A percentile compares a stretch with the other conserved stretches of the same genome.
Conservation (phyloP, 2,329 filamentous ascomycete genomes). For the Emericellopsis cladophorae region DNA sequence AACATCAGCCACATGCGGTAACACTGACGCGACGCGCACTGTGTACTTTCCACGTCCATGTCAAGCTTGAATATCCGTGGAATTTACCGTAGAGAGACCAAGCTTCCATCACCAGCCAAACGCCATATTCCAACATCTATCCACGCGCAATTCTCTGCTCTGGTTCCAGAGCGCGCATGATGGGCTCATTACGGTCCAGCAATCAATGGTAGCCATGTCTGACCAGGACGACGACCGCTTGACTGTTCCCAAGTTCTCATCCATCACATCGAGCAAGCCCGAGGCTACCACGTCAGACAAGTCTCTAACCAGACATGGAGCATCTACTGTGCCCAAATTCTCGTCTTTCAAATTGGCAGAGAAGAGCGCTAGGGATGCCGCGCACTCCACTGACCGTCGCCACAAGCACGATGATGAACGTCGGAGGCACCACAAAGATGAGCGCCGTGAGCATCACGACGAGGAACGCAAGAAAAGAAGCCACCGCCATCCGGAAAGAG, state of each 20-base stretch:
- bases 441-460: no score
- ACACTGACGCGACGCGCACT: no score
- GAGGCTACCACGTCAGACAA: slow-evolving; percentile 3
- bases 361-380: slow-evolving; percentile 4
- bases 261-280: slow-evolving; percentile 41
- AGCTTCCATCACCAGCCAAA: no score
- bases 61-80: no score
- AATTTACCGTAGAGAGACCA: no score
- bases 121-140: no score
- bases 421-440: slow-evolving; percentile 4
- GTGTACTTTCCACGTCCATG: no score
- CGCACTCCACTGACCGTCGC: background rate
- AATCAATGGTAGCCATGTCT: slow-evolving; percentile 1
- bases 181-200: background rate
- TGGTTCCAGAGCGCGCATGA: no score
- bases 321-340: slow-evolving; percentile 49
- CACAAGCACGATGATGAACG: background rate
- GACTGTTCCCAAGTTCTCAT: slow-evolving; percentile 57
- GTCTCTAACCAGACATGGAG: background rate
- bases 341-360: slow-evolving; percentile 49
- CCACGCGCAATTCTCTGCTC: no score
- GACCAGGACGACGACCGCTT: slow-evolving; percentile 1
- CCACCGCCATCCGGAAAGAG: slow-evolving; percentile 2
- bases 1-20: no score
- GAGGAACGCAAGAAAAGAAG: slow-evolving; percentile 7